Conservation (phyloP, 805 yeast species). For the Clavispora santaluciae region DNA sequence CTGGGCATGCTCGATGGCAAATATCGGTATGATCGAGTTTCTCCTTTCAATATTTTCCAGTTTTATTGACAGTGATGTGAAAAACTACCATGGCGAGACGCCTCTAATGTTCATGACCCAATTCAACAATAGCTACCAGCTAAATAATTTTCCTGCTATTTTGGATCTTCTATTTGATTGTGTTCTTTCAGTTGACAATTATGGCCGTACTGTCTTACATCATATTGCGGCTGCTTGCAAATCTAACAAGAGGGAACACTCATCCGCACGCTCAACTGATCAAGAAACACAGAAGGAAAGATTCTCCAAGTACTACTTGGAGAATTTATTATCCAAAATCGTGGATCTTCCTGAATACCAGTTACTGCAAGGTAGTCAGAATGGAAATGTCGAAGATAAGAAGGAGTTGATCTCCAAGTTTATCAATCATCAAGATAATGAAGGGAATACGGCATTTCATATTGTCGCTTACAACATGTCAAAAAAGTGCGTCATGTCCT, state of each 20-base stretch:
- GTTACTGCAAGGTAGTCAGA: slow-evolving; percentile 13
- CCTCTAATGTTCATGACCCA: slow-evolving; percentile 52
- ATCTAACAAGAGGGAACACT: slow-evolving; percentile 4
- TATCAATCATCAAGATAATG: slow-evolving; percentile 83
- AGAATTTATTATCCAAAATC: slow-evolving; percentile 30
- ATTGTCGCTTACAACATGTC: slow-evolving; percentile 59
- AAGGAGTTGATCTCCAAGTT: slow-evolving; percentile 38
- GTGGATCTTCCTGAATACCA: slow-evolving; percentile 25
- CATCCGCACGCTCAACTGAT: slow-evolving; percentile 4
- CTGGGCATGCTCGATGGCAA: slow-evolving; percentile 93
- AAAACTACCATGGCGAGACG: slow-evolving; percentile 84
- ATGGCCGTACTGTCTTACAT: slow-evolving; percentile 39
- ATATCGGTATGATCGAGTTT: slow-evolving; percentile 60
- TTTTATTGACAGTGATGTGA: slow-evolving; percentile 63
- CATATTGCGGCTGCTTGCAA: slow-evolving; percentile 33
- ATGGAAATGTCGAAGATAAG: slow-evolving; percentile 13
- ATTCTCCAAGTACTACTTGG: slow-evolving; percentile 37
- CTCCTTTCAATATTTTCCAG: slow-evolving; percentile 56
- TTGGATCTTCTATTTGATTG: slow-evolving; percentile 33
- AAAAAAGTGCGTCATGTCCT: slow-evolving; percentile 21
- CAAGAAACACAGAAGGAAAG: slow-evolving; percentile 22
- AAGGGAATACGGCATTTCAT: slow-evolving; percentile 93
- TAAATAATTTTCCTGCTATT: slow-evolving; percentile 33
- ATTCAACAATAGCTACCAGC: slow-evolving; percentile 36
- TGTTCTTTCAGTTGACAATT: slow-evolving; percentile 32